Base-by-base conservation (phyloP, 352 stramenopile species). In the Thalassiosira exigua region DNA sequence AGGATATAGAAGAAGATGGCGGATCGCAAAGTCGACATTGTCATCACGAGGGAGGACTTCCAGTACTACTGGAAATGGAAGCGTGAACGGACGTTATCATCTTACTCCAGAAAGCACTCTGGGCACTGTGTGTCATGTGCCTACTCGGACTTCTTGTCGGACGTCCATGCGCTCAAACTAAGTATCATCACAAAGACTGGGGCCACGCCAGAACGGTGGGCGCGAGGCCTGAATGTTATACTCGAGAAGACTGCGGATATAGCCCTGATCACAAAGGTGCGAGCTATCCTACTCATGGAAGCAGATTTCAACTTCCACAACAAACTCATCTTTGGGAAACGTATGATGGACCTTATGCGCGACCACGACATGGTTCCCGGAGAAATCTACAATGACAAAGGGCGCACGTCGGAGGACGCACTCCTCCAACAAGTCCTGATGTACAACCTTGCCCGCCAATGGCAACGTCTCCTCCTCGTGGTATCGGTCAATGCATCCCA, bases 321-420 rank as follows among this genome's bases (percentile, higher is more conserved):
- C 60, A 69, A 69, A 14, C 12, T 29, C 2, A 26, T 69, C 9
- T 57, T 61, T 27, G 60, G 36, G 11, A 29, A 41, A 4, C 2
- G 36, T 33, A 75, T 74, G 53, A 22, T 80, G 39, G 44, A 74
- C 21, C 27, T 26, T 36, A 30, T 46, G 12, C 19, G 46, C 14
- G 11, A 33, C 5, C 42, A 50, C 29, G 30, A 50, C 29, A 3
- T 68, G 0, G 64, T 77, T 22, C 69, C 58, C 11, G 36, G 30
- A 3, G 69, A 77, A 24, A 17, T 65, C 4, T 65, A 48, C 12
- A 41, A 7, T 58, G 32, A 57, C 17, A 41, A 54, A 26, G 30
- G 46, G 7, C 56, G 14, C 1, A 69, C 44, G 4, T 21, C 58
- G 12, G 58, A 62, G 14, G 44, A 77, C 46, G 57, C 32, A 7